Conservation (phyloP, 1,284 basidiomycete genomes). For the Cronartium quercuum region DNA sequence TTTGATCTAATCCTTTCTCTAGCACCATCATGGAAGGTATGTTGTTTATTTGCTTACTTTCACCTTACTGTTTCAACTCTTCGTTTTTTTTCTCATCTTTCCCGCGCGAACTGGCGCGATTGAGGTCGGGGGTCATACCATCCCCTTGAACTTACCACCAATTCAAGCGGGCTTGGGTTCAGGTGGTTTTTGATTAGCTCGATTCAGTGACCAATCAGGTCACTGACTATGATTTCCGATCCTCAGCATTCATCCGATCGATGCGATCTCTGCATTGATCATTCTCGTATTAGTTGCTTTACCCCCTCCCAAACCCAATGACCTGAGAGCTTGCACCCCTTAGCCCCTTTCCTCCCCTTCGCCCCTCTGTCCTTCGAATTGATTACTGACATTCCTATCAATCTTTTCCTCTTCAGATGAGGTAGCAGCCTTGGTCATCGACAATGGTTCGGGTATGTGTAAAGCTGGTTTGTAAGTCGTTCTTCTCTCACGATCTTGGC, state of each 20-base stretch:
- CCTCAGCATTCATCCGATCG: not conserved
- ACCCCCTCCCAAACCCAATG: not conserved
- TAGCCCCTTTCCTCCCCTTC: not conserved
- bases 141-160: too few species aligned
- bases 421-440: conserved; percentile 49
- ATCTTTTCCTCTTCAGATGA: conserved; percentile 42
- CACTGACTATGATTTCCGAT: not conserved
- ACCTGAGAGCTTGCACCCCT: not conserved
- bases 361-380: not conserved
- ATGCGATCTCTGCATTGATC: not conserved
- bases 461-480: conserved; percentile 60
- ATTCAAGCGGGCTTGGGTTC: too few species aligned
- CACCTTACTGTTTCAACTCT: not conserved
- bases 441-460: conserved; percentile 65
- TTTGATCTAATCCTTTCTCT: not conserved
- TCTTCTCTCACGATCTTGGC: conserved; percentile 17
- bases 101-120: too few species aligned
- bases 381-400: conserved; percentile 10
- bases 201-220: too few species aligned
- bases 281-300: not conserved
- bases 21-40: conserved; percentile 23
- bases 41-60: not conserved
- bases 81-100: not conserved
- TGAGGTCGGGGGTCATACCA: too few species aligned
- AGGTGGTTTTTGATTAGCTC: too few species aligned